Evolutionary conservation across 495 filamentous ascomycete genomes (phyloP), one percentile per base, ranked within the genome.

Genomic region (Hypomontagnella monticulosa): DNA sequence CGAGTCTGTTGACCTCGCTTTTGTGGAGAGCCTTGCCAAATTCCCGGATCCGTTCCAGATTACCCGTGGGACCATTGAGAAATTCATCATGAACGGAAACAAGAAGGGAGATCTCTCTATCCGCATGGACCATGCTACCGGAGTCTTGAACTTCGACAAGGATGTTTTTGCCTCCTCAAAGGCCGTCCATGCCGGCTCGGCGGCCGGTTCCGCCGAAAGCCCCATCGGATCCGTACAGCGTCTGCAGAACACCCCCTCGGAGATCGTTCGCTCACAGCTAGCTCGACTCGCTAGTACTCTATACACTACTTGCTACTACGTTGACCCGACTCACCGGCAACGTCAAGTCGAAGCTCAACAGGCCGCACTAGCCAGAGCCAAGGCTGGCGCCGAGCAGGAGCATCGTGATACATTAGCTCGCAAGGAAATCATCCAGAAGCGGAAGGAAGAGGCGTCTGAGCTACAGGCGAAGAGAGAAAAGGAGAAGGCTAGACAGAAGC

Each of bases 11-110:
- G 91, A 97, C 78, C 88, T 99, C 43, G 87, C 88, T 64, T 97
- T 97, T 71, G 94, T 99, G 32, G 89, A 97, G 71, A 88, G 92
- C 70, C 89, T 98, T 30, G 95, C 95, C 57, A 87, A 95, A 75
- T 99, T 99, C 83, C 95, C 95, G 27, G 93, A 96, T 69, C 94
- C 95, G 19, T 98, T 96, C 87, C 90, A 97, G 80, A 93, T 98
- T 66, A 90, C 85, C 63, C 89, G 91, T 37, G 88, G 87, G 66
- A 96, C 91, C 63, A 97, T 99, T 59, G 95, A 99, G 81, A 99
- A 99, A 81, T 99, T 99, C 85, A 97, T 99, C 84, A 99, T 99
- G 95, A 99, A 99, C 79, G 95, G 95, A 61, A 97, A 95, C 85
- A 99, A 99, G 87, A 99, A 99, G 84, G 95, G 95, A 30, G 96